phyloP scores from a whole-genome alignment of 192 early-diverging fungal genomes.

The Diversispora epigaea region DNA sequence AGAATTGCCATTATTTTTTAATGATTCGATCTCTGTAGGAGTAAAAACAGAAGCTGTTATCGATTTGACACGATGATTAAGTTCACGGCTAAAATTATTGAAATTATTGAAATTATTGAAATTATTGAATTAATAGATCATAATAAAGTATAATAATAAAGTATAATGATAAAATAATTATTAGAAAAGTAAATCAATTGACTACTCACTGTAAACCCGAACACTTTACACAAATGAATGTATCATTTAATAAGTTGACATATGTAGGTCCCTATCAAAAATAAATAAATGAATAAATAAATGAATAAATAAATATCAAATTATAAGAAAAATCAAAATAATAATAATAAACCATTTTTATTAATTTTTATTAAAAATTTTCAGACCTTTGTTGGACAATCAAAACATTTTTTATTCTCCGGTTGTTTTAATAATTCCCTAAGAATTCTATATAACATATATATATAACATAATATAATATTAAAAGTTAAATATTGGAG shows the following conservation, averaged over 20 bases:
- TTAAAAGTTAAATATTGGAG: too few relatives aligned
- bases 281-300: too few relatives aligned
- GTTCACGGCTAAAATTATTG: constrained; percentile 45
- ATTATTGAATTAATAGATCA: too few relatives aligned
- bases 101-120: too few relatives aligned
- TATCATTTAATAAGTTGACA: constrained; percentile 52
- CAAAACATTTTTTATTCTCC: constrained; percentile 57
- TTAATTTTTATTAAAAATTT: not conserved
- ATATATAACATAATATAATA: not conserved
- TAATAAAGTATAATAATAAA: too few relatives aligned
- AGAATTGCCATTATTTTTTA: constrained; percentile 54
- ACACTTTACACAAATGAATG: constrained; percentile 57
- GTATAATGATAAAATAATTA: too few relatives aligned
- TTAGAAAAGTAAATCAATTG: too few relatives aligned
- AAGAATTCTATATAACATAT: constrained; percentile 34
- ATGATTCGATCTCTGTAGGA: constrained; percentile 42
- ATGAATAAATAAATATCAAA: too few relatives aligned
- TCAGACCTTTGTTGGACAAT: constrained; percentile 51
- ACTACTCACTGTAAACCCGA: constrained; percentile 56
- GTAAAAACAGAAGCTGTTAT: constrained; percentile 60
- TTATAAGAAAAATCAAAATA: too few relatives aligned
- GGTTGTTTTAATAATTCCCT: constrained; percentile 42
- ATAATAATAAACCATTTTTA: too few relatives aligned
- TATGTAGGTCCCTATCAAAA: constrained; percentile 51
- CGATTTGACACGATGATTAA: constrained; percentile 63